Conservation (phyloP, 2,329 filamentous ascomycete species). For the Thermoascus crustaceus region DNA sequence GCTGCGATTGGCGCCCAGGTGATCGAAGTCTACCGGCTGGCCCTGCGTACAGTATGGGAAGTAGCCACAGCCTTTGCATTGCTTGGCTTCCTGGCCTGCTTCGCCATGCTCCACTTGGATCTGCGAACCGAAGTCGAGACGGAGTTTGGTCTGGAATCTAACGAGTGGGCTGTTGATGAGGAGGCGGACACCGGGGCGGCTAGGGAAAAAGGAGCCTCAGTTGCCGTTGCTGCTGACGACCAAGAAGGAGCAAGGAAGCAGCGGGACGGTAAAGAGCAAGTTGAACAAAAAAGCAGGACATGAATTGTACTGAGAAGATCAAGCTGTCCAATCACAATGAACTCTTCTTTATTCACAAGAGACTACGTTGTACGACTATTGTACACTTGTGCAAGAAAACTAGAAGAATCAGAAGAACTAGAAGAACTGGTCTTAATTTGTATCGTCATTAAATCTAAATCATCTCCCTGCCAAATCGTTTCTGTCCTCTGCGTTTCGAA, state of each 20-base stretch:
- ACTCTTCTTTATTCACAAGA: too few relatives aligned
- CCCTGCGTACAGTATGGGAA: neutral
- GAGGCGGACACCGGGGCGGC: conserved; percentile 6
- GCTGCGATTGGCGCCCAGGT: neutral
- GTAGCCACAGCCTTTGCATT: conserved; percentile 2
- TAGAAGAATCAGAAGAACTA: too few relatives aligned
- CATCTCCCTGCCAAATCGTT: too few relatives aligned
- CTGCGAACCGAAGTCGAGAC: conserved; percentile 1
- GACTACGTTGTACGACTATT: too few relatives aligned
- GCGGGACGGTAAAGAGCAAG: too few relatives aligned
- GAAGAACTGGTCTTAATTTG: too few relatives aligned
- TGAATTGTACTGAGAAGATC: too few relatives aligned
- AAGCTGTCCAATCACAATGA: too few relatives aligned
- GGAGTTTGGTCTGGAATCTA: neutral
- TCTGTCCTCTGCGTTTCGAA: too few relatives aligned
- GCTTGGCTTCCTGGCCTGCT: neutral
- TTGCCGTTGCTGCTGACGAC: neutral
- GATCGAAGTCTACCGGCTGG: neutral
- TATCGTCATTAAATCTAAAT: too few relatives aligned
- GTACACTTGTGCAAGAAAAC: too few relatives aligned
- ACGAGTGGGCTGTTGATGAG: neutral
- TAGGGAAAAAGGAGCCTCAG: neutral
- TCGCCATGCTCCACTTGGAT: conserved; percentile 1
- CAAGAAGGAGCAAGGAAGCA: neutral
- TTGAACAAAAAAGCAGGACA: too few relatives aligned